A percentile compares a stretch with the other conserved stretches of the same genome.
These are phyloP conservation scores for Cryptosporidium parvum DNA, from an alignment of 169 alveolate genomes.

Conservation along the genomic window DNA sequence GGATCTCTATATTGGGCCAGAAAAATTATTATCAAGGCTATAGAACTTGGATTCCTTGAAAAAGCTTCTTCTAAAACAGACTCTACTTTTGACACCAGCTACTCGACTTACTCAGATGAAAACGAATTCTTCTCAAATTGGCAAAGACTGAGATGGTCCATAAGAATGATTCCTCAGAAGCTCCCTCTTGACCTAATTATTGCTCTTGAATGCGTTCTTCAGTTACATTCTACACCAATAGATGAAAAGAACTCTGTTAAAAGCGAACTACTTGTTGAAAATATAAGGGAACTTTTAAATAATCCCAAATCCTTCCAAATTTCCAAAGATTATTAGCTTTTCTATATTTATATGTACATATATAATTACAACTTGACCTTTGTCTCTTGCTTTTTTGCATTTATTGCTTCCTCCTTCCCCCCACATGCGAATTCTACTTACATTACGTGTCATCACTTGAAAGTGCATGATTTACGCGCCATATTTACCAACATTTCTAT, in stretches of 20 bases:
- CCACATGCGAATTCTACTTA: neutral
- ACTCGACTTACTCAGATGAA: conserved; percentile 4
- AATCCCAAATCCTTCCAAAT: conserved; percentile 23
- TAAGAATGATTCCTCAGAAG: conserved; percentile 59
- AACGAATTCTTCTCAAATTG: conserved; percentile 41
- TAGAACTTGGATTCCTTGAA: conserved; percentile 56
- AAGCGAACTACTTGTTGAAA: conserved; percentile 30
- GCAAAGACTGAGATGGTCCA: conserved; percentile 71
- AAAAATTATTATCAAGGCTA: conserved; percentile 42
- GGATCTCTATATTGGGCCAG: conserved; percentile 66
- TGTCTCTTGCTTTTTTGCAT: neutral
- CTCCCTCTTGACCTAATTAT: conserved; percentile 67
- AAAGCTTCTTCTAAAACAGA: neutral
- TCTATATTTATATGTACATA: neutral
- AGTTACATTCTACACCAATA: conserved; percentile 20
- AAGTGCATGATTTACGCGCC: conserved; percentile 28
- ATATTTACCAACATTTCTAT: neutral
- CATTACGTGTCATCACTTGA: neutral
- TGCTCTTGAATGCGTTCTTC: conserved; percentile 57
- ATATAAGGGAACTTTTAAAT: conserved; percentile 44
- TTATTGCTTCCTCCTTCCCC: neutral
- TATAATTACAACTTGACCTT: neutral
- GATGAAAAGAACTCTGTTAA: conserved; percentile 3
- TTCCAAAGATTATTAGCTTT: conserved; percentile 4
- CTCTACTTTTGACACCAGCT: neutral